Conservation (phyloP, 2,329 filamentous ascomycete species). For the Venturia effusa region DNA sequence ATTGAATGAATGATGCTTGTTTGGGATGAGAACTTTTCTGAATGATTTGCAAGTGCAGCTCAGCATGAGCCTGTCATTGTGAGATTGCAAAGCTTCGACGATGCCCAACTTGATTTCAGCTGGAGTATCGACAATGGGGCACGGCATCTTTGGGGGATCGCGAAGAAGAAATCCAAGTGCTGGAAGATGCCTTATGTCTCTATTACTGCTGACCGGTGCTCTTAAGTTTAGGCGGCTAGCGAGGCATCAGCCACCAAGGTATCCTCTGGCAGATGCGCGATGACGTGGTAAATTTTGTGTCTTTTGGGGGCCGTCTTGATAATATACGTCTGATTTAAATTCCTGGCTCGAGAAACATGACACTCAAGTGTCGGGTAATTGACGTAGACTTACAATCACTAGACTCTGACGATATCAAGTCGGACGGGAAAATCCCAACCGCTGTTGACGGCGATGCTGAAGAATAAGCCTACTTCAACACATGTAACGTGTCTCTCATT, state of each 20-base stretch:
- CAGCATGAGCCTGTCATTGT: background rate
- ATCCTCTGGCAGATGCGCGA: background rate
- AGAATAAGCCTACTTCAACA: background rate
- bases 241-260: background rate
- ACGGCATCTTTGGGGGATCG: background rate
- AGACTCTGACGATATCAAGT: no score
- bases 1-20: background rate
- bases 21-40: background rate
- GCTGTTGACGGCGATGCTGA: no score
- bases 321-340: no score
- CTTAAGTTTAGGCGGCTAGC: background rate
- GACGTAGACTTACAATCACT: no score
- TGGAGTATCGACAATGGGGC: background rate
- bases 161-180: no score
- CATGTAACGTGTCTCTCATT: background rate
- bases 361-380: no score
- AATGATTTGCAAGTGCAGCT: background rate
- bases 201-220: background rate
- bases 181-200: background rate
- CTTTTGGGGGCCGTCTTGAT: no score
- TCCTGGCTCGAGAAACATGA: no score
- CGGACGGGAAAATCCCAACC: no score
- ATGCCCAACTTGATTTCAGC: background rate
- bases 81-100: background rate
- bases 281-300: background rate